Base-by-base conservation (phyloP, 2,329 filamentous ascomycete species). In the Pestalotiopsis sp. region DNA sequence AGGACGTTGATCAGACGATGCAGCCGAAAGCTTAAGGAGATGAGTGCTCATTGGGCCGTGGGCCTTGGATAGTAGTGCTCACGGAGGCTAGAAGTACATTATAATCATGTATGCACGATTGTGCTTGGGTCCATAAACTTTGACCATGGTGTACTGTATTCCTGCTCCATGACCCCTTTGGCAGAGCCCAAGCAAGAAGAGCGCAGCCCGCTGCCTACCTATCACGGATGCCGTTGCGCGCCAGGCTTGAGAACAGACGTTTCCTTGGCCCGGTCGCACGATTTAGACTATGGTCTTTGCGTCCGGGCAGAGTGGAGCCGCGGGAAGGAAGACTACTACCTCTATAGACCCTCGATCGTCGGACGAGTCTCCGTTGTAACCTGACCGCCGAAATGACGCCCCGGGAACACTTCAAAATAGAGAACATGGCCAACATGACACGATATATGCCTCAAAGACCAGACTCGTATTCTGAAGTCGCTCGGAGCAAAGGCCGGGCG, bases 11-110 rank as follows among this genome's bases (percentile, higher is more conserved):
- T 62, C 59, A 62, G 59, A 62, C 59, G 59, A 62, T 41, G 59
- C 59, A 62, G 59, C 59, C 31, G 59, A 62, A 62, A 62, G 59
- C 59, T 62, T 62, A 62, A 62, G 59, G 59, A 62, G 38, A 62
- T 62, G 59, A 62, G 13, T 36, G 59, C 13, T 62, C 59, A 62
- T 39, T 62, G 59, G 25, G 27, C 31, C 59, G 59, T 31, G 13
- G 5, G 7, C 14, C 17, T 52, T 17, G 31, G 31, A 36, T 59
- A n/a, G 59, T 36, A 61, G 59, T 62, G 59, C 59, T 62, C 59
- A 62, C 59, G 27, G 20, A 39, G n/a, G 31, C 31, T 36, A 36
- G 9, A 36, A 36, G 31, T 36, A 36, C 31, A 36, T n/a, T 36
- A 39, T 62, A 59, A 27, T 20, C 25, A 39, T 62, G 31, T 62